Conservation (phyloP, 1,284 basidiomycete species). For the Heliocybe sulcata region DNA sequence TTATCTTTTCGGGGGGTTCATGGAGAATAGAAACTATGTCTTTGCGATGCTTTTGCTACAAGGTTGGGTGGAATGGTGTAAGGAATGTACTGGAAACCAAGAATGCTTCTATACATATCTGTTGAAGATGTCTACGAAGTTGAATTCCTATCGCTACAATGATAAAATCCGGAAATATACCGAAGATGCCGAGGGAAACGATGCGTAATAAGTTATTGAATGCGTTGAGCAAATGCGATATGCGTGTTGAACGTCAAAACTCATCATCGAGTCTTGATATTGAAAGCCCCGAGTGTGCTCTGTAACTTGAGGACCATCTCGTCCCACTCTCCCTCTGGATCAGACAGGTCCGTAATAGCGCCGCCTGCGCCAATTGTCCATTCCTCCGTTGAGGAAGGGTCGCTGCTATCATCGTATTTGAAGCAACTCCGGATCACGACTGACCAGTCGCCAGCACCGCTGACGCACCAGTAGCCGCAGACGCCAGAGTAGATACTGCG, state of each 20-base stretch:
- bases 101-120: background rate
- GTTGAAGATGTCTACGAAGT: background rate
- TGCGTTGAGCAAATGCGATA: background rate
- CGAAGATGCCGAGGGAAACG: background rate
- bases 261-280: background rate
- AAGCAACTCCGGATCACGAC: slow-evolving; percentile 96
- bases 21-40: background rate
- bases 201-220: background rate
- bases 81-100: too few species aligned
- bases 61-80: too few species aligned
- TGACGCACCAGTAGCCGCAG: slow-evolving; percentile 88
- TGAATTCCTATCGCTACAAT: background rate
- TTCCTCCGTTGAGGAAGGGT: slow-evolving; percentile 32
- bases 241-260: background rate
- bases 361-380: slow-evolving; percentile 90
- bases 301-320: slow-evolving; percentile 87
- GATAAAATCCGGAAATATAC: background rate
- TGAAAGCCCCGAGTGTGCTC: slow-evolving; percentile 39
- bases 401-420: slow-evolving; percentile 47
- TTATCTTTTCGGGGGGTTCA: background rate
- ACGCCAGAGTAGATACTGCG: slow-evolving; percentile 91
- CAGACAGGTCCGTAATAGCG: slow-evolving; percentile 91
- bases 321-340: slow-evolving; percentile 86
- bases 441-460: slow-evolving; percentile 88
- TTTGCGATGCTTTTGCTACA: too few species aligned